These are phyloP conservation scores for Picea abies DNA, from an alignment of 83 land plant species.

Conservation along the genomic window DNA sequence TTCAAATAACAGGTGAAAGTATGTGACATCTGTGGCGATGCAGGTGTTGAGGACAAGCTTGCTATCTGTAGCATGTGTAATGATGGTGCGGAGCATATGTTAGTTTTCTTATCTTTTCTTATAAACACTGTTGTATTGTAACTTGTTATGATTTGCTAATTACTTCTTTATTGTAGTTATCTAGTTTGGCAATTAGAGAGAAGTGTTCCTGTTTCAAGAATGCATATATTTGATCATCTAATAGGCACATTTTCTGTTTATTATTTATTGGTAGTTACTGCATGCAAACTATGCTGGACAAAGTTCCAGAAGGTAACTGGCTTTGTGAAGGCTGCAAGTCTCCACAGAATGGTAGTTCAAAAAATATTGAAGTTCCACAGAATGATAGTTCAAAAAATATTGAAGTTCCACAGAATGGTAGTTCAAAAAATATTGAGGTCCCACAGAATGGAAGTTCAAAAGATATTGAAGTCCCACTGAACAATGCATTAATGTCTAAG, in stretches of 20 bases:
- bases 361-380: no score
- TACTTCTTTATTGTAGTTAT: background rate
- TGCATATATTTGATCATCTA: no score
- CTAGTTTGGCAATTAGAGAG: background rate
- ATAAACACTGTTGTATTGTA: background rate
- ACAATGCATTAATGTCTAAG: background rate
- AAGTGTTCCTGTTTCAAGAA: background rate
- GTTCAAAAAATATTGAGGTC: conserved; percentile 32
- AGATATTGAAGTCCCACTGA: conserved; percentile 23
- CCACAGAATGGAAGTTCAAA: conserved; percentile 39
- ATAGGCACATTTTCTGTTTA: background rate
- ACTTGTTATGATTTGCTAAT: background rate
- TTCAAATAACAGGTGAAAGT: conserved; percentile 76
- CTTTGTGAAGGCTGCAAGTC: conserved; percentile 12
- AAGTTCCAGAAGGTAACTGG: conserved; percentile 36
- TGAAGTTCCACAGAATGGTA: conserved; percentile 37
- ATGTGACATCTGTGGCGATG: conserved; percentile 97
- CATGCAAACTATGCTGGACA: conserved; percentile 65
- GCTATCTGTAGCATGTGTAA: conserved; percentile 83
- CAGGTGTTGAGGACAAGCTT: conserved; percentile 84
- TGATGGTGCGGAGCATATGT: conserved; percentile 99
- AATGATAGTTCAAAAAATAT: no score
- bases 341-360: no score
- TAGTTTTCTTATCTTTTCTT: conserved; percentile 26
- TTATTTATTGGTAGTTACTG: conserved; percentile 59